phyloP scores from a whole-genome alignment of 1,139 yeast species.

The Hyphopichia fennica region DNA sequence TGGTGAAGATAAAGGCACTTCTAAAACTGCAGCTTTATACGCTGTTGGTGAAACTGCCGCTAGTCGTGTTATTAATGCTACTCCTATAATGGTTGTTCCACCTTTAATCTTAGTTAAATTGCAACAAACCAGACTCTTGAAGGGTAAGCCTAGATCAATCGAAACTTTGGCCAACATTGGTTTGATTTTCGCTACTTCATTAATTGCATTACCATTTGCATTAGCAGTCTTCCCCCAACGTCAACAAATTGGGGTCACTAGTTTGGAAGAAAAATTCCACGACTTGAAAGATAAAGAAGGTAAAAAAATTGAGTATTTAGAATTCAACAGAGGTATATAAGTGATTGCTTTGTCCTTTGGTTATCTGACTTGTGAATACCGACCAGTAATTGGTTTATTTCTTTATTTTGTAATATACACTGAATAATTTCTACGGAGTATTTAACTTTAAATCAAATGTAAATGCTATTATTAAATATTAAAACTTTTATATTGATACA shows the following conservation, averaged over 20 bases:
- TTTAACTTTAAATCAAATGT: not conserved
- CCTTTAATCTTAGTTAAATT: slow-evolving; percentile 78
- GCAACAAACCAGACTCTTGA: slow-evolving; percentile 63
- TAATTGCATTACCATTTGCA: slow-evolving; percentile 90
- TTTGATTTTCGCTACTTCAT: slow-evolving; percentile 78
- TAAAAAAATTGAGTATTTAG: slow-evolving; percentile 55
- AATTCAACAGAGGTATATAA: slow-evolving; percentile 91
- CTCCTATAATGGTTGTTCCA: slow-evolving; percentile 96
- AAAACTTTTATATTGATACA: not conserved
- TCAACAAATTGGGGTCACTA: slow-evolving; percentile 55
- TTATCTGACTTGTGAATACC: too few relatives aligned
- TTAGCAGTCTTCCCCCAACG: slow-evolving; percentile 93
- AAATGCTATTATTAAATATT: not conserved
- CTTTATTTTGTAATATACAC: too few relatives aligned
- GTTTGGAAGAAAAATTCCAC: slow-evolving; percentile 65
- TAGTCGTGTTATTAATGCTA: slow-evolving; percentile 90
- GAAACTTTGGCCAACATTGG: slow-evolving; percentile 79
- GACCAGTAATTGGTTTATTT: too few relatives aligned
- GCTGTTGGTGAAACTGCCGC: slow-evolving; percentile 98
- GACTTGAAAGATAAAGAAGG: slow-evolving; percentile 65
- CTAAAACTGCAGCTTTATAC: slow-evolving; percentile 80
- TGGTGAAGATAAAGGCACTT: slow-evolving; percentile 72
- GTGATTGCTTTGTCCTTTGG: not conserved
- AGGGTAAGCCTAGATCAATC: slow-evolving; percentile 61
- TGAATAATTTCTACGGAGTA: too few relatives aligned